These are phyloP conservation scores for Rickenella mellea DNA, from an alignment of 768 basidiomycete species.

Conservation along the genomic window DNA sequence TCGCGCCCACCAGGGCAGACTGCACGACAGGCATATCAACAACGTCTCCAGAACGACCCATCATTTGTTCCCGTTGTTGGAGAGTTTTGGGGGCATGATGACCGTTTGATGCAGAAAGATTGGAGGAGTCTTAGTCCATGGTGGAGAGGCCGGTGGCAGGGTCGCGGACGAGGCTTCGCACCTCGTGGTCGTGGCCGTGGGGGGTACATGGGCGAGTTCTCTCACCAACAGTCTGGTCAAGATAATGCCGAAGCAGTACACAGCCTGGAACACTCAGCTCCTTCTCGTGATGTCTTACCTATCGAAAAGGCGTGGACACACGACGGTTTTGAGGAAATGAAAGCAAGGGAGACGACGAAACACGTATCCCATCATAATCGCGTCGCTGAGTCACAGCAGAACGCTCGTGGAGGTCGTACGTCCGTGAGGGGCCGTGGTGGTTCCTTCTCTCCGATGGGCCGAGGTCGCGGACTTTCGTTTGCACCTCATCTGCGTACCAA, in stretches of 20 bases:
- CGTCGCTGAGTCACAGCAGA: conserved; percentile 24
- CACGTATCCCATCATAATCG: too few relatives aligned
- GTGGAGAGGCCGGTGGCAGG: conserved; percentile 79
- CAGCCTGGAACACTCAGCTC: too few relatives aligned
- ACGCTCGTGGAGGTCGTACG: conserved; percentile 11
- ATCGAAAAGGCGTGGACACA: conserved; percentile 74
- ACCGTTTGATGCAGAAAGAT: conserved; percentile 77
- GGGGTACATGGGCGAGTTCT: conserved; percentile 22
- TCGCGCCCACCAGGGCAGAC: conserved; percentile 42
- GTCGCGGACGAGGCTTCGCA: conserved; percentile 48
- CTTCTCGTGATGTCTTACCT: conserved; percentile 46
- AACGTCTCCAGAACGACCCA: conserved; percentile 74
- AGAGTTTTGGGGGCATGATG: conserved; percentile 93
- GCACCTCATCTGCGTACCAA: conserved; percentile 21
- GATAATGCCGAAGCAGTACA: conserved; percentile 13
- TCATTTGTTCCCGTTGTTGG: conserved; percentile 87
- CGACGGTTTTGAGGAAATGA: conserved; percentile 86
- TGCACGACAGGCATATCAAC: conserved; percentile 80
- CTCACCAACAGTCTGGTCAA: conserved; percentile 6
- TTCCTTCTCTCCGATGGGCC: conserved; percentile 23
- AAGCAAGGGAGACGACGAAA: conserved; percentile 48
- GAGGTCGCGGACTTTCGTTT: conserved; percentile 39
- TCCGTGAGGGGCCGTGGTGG: background rate
- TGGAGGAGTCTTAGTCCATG: conserved; percentile 74
- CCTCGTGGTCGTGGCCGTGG: conserved; percentile 53